Evolutionary conservation across 305 asterid genomes (phyloP).

Genomic region (Withania somnifera): DNA sequence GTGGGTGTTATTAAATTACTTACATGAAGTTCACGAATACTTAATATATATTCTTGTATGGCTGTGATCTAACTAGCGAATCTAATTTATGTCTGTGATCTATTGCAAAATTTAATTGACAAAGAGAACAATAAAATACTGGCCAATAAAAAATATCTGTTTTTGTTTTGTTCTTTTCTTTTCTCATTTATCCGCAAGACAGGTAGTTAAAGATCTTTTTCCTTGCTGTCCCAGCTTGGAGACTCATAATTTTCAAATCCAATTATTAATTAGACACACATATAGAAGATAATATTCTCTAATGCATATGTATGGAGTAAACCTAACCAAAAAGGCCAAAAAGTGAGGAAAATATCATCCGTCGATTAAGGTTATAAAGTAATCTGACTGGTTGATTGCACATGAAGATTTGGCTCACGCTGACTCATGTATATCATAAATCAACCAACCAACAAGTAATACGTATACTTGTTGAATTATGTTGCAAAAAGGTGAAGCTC

Average conservation of each 20-base stretch:
- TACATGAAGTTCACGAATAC: background rate
- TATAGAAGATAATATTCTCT: background rate
- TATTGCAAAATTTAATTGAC: background rate
- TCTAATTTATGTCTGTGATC: no score
- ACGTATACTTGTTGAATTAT: background rate
- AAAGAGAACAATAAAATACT: background rate
- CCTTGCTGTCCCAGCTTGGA: background rate
- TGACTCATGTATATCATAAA: background rate
- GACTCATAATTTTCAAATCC: background rate
- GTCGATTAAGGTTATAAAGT: background rate
- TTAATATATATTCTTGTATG: background rate
- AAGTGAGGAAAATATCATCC: background rate
- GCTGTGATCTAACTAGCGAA: background rate
- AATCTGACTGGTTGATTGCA: background rate
- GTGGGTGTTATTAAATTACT: background rate
- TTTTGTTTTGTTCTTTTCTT: background rate
- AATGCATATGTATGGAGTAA: background rate
- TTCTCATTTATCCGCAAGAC: background rate
- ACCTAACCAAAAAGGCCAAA: conserved; percentile 4
- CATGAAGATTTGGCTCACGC: background rate
- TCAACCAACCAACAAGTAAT: background rate
- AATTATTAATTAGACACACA: background rate
- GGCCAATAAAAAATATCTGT: background rate
- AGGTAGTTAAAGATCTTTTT: background rate
- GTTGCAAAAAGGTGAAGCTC: background rate